Conservation (phyloP, 2,329 filamentous ascomycete species). For the Rosellinia necatrix region DNA sequence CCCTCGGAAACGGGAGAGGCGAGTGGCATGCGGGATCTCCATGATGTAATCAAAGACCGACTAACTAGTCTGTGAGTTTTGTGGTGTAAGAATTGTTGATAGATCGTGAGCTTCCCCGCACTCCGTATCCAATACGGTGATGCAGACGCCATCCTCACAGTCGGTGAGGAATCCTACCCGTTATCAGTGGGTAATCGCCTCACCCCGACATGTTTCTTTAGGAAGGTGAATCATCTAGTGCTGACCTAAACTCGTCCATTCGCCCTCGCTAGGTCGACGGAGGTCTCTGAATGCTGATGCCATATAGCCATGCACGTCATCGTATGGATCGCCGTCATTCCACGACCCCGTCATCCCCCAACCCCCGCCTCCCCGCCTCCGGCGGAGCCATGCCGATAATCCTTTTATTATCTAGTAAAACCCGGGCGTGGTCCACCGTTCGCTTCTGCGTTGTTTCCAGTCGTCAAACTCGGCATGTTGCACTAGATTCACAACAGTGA, state of each 20-base stretch:
- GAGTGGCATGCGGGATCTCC: not conserved
- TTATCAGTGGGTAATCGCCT: constrained; percentile 12
- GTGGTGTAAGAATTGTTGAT: not conserved
- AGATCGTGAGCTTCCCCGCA: constrained; percentile 9
- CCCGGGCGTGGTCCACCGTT: not conserved
- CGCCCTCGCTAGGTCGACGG: not conserved
- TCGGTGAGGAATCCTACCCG: not conserved
- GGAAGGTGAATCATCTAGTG: constrained; percentile 21
- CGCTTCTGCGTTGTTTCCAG: not conserved
- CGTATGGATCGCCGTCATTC: not conserved
- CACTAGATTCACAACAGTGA: not conserved
- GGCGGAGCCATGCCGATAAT: not conserved
- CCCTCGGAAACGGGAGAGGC: not conserved
- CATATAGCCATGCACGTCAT: not conserved
- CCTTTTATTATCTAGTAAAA: constrained; percentile 3
- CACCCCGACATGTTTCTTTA: constrained; percentile 10
- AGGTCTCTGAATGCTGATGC: not conserved
- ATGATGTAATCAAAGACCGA: not conserved
- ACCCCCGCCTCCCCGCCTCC: not conserved
- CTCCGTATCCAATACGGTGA: constrained; percentile 16
- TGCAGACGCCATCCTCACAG: not conserved
- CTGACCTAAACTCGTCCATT: not conserved
- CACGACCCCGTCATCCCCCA: not conserved
- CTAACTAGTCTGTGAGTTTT: not conserved
- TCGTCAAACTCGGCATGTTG: not conserved